Base-by-base conservation (phyloP, 2,329 filamentous ascomycete genomes). In the Colletotrichum godetiae region DNA sequence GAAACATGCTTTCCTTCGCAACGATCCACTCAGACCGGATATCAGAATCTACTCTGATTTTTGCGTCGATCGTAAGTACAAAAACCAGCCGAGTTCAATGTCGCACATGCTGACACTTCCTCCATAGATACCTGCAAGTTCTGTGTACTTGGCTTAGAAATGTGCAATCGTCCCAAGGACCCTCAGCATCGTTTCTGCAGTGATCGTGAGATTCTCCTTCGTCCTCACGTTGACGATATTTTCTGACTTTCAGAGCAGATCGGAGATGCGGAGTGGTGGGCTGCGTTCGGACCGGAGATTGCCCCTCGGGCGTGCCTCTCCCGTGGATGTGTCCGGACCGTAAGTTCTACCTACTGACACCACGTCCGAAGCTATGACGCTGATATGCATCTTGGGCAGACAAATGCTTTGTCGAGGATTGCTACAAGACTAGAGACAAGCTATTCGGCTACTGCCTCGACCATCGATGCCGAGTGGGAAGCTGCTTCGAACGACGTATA, bases 291-390 rank as follows among this genome's bases (percentile, higher is more conserved):
- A 31, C 46, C 29, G 71, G 71, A 22, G 71, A 73, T 24, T 71
- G 67, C 42, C 71, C 67, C 46, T 31, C 52, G 24, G 56, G 56
- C 10, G 31, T 65, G n/a, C 29, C 71, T 29, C 57, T 73, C 12
- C 71, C 71, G 27, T 73, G 71, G 71, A 65, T 66, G 13, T 73
- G 71, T 65, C 55, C 67, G 29, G 68, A 68, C 61, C 71, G 71
- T 73, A 29, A 71, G 71, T 66, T 58, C 37, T 37, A 22, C 29
- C 35, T 19, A 42, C 46, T 37, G 3, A 42, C 4, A 33, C 3
- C n/a, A 4, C 15, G 35, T 15, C 56, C 35, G 35, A 22, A n/a
- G 60, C 22, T 24, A 66, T 66, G 67, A 61, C 46, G 60, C 61
- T 73, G 35, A 73, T 35, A 22, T 31, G 24, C 35, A 57, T 29